Conservation (phyloP, 352 stramenopile genomes). For the Globisporangium heterothallicum region DNA sequence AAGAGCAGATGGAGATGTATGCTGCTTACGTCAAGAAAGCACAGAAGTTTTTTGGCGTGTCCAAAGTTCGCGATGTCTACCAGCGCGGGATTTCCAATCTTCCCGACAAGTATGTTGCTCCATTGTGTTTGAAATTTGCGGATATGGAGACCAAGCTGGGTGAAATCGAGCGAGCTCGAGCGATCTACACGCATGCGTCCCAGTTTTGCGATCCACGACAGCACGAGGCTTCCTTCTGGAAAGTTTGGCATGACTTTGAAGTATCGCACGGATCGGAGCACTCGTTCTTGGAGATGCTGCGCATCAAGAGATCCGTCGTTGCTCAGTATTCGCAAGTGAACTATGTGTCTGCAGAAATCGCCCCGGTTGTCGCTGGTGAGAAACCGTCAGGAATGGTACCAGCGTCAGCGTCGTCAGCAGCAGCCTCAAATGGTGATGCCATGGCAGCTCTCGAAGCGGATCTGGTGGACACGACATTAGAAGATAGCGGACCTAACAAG, state of each 20-base stretch:
- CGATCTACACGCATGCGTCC: conserved; percentile 93
- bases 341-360: conserved; percentile 93
- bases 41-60: conserved; percentile 94
- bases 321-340: conserved; percentile 96
- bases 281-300: conserved; percentile 98
- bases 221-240: conserved; percentile 94
- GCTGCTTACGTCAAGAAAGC: conserved; percentile 93
- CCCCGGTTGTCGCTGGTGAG: conserved; percentile 27
- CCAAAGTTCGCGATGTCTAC: conserved; percentile 96
- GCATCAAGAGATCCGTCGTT: conserved; percentile 96
- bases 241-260: conserved; percentile 94
- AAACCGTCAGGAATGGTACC: conserved; percentile 48
- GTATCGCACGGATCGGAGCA: conserved; percentile 95
- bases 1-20: conserved; percentile 93
- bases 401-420: conserved; percentile 33
- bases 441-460: conserved; percentile 84
- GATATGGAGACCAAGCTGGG: conserved; percentile 95
- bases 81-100: conserved; percentile 93
- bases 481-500: conserved; percentile 35
- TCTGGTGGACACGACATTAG: conserved; percentile 53
- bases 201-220: conserved; percentile 97
- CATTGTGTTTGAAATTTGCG: conserved; percentile 96
- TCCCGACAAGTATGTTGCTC: conserved; percentile 85
- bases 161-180: conserved; percentile 96
- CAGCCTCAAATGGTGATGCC: conserved; percentile 67